Evolutionary conservation across 2,329 filamentous ascomycete species (phyloP).

Genomic region (Aspergillus versicolor): DNA sequence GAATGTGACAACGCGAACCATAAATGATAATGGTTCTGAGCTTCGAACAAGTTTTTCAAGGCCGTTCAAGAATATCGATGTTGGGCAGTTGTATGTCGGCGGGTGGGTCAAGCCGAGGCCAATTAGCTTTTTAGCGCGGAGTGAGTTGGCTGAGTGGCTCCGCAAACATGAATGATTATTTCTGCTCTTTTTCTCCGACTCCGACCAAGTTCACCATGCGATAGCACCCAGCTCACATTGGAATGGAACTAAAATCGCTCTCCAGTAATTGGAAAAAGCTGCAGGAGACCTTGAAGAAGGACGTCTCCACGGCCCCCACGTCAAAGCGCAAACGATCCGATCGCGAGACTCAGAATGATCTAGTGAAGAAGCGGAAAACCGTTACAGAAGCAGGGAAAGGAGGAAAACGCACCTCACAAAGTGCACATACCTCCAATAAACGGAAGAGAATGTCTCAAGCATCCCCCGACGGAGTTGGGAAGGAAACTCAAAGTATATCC

Average conservation of each 20-base stretch:
- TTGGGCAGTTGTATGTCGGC: background rate
- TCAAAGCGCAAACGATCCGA: conserved; percentile 37
- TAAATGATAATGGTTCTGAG: background rate
- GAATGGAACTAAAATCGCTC: conserved; percentile 45
- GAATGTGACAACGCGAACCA: background rate
- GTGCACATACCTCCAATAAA: conserved; percentile 20
- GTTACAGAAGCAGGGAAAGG: conserved; percentile 19
- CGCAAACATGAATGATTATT: conserved; percentile 17
- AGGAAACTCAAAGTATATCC: conserved; percentile 62
- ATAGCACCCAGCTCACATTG: conserved; percentile 20
- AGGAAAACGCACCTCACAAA: conserved; percentile 20
- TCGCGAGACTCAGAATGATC: conserved; percentile 29
- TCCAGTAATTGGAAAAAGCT: conserved; percentile 54
- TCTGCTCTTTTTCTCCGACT: conserved; percentile 17
- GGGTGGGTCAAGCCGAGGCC: conserved; percentile 16
- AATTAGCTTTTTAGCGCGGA: conserved; percentile 18
- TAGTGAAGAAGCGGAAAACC: conserved; percentile 34
- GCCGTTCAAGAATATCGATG: background rate
- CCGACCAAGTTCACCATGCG: conserved; percentile 20
- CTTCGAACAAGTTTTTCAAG: background rate
- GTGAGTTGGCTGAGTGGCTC: conserved; percentile 12
- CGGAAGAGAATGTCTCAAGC: conserved; percentile 35
- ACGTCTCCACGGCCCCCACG: conserved; percentile 19
- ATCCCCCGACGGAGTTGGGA: conserved; percentile 30
- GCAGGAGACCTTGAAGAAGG: conserved; percentile 44